Evolutionary conservation across 768 basidiomycete species (phyloP).

Genomic region (Gloeophyllum trabeum): DNA sequence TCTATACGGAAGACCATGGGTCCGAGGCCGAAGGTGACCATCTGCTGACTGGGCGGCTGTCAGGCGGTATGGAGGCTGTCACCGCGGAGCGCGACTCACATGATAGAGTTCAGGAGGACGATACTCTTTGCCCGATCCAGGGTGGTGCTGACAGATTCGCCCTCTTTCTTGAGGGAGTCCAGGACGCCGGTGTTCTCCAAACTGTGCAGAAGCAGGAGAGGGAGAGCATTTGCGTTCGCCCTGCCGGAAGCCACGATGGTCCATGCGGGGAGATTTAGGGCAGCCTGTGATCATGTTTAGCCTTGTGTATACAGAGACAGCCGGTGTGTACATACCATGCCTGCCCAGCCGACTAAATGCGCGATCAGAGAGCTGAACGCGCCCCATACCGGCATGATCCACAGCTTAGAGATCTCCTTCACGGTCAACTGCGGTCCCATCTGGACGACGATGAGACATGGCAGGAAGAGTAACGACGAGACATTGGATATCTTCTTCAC

Average conservation of each 20-base stretch:
- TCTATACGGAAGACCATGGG: conserved; percentile 12
- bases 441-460: conserved; percentile 17
- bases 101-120: conserved; percentile 18
- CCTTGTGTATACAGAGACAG: background rate
- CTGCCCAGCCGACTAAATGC: conserved; percentile 15
- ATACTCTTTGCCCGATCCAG: conserved; percentile 15
- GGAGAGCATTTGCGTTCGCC: conserved; percentile 17
- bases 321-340: conserved; percentile 1
- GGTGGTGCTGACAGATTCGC: conserved; percentile 8
- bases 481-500: conserved; percentile 14
- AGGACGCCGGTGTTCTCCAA: conserved; percentile 15
- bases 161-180: conserved; percentile 7
- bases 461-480: conserved; percentile 17
- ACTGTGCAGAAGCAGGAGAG: conserved; percentile 16
- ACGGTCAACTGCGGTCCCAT: conserved; percentile 18
- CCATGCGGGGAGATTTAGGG: conserved; percentile 14
- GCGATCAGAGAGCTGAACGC: conserved; percentile 13
- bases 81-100: conserved; percentile 1
- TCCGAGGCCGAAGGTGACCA: conserved; percentile 17
- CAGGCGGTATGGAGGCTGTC: background rate
- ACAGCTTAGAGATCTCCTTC: conserved; percentile 9
- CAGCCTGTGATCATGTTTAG: conserved; percentile 1
- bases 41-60: conserved; percentile 10
- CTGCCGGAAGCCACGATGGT: conserved; percentile 18
- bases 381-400: conserved; percentile 18